These are phyloP conservation scores for Solanum sitiens DNA, from an alignment of 257 asterid species.

Conservation along the genomic window DNA sequence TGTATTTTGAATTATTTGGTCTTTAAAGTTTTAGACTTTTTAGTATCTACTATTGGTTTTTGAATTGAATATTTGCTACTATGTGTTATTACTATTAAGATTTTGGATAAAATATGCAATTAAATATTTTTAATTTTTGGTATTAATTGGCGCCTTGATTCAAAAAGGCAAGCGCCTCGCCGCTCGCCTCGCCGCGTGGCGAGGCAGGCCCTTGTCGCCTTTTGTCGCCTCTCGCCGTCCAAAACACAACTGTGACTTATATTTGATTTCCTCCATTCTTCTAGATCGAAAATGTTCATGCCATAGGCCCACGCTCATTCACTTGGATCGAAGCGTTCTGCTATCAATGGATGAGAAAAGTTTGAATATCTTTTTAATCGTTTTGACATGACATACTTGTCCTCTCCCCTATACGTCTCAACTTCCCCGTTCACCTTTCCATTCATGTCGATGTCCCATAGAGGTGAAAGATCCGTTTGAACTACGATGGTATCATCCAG, in stretches of 20 bases:
- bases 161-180: no score
- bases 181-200: no score
- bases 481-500: slow-evolving; percentile 86
- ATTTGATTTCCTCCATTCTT: slow-evolving; percentile 83
- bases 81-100: no score
- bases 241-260: slow-evolving; percentile 68
- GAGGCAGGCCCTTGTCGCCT: no score
- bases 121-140: no score
- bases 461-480: slow-evolving; percentile 86
- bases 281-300: slow-evolving; percentile 82
- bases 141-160: no score
- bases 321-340: slow-evolving; percentile 49
- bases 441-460: slow-evolving; percentile 83
- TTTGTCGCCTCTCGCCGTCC: no score
- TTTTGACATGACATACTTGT: slow-evolving; percentile 86
- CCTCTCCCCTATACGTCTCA: slow-evolving; percentile 82
- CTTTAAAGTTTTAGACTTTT: no score
- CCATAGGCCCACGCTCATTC: slow-evolving; percentile 99
- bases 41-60: no score
- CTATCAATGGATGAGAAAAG: slow-evolving; percentile 88
- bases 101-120: no score
- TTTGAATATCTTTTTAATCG: slow-evolving; percentile 73
- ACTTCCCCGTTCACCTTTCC: slow-evolving; percentile 97
- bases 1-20: no score
- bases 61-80: no score